Conservation (phyloP, 2,329 filamentous ascomycete species). For the Ascosphaera apis region DNA sequence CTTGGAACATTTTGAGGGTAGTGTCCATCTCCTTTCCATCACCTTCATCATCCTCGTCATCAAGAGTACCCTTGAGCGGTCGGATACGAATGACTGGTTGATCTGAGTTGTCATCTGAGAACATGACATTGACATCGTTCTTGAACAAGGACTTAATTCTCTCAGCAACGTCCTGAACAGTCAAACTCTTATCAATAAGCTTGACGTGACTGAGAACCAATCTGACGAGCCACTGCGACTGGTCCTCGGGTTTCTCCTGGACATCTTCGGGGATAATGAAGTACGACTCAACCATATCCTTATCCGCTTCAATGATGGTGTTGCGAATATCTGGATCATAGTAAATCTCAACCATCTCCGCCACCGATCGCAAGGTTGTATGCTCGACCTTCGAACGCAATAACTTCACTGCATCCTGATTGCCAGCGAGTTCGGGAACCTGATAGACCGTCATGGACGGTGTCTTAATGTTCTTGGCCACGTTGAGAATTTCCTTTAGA, state of each 20-base stretch:
- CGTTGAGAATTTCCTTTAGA: constrained; percentile 97
- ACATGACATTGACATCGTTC: constrained; percentile 71
- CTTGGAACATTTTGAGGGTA: constrained; percentile 77
- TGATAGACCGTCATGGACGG: constrained; percentile 91
- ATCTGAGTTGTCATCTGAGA: constrained; percentile 95
- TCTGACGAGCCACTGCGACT: constrained; percentile 89
- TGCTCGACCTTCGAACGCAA: constrained; percentile 83
- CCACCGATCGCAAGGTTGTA: constrained; percentile 78
- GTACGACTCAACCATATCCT: constrained; percentile 90
- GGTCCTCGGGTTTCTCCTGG: constrained; percentile 34
- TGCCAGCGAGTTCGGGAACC: constrained; percentile 32
- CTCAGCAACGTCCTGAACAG: constrained; percentile 70
- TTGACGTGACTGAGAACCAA: constrained; percentile 84
- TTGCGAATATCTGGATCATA: constrained; percentile 78
- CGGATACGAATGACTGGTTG: constrained; percentile 86
- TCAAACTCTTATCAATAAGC: constrained; percentile 71
- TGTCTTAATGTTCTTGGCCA: constrained; percentile 95
- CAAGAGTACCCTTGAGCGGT: constrained; percentile 37
- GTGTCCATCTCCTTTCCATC: constrained; percentile 63
- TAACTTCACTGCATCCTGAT: constrained; percentile 60
- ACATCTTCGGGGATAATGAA: constrained; percentile 82
- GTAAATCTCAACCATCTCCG: constrained; percentile 83
- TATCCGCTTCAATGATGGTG: constrained; percentile 69
- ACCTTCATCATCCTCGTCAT: constrained; percentile 49
- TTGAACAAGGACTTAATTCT: constrained; percentile 78